Conservation (phyloP, 805 yeast genomes). For the Spathaspora hagerdaliae region DNA sequence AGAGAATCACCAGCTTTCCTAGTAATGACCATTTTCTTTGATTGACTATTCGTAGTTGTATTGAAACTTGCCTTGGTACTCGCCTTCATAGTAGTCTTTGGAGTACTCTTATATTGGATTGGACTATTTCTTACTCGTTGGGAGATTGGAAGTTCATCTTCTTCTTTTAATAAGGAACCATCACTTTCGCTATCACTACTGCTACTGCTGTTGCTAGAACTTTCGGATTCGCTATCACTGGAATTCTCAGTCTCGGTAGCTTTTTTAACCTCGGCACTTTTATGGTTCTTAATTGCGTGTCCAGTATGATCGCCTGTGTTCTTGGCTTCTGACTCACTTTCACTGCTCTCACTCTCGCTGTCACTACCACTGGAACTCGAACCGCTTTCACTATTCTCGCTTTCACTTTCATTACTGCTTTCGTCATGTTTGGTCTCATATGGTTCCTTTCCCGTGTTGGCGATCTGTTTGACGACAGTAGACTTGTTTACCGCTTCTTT, state of each 20-base stretch:
- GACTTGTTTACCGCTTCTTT: background rate
- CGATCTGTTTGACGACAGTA: background rate
- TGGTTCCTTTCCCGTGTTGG: background rate
- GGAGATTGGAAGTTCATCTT: background rate
- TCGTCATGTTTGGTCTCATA: background rate
- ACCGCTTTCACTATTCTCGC: background rate
- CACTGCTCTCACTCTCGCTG: background rate
- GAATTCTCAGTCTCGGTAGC: background rate
- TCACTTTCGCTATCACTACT: background rate
- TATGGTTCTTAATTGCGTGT: background rate
- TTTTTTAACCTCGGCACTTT: background rate
- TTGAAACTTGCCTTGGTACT: background rate
- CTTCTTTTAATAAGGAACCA: background rate
- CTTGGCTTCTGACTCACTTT: background rate
- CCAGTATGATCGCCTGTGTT: background rate
- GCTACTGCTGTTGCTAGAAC: constrained; percentile 1
- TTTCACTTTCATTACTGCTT: background rate
- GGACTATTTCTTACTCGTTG: background rate
- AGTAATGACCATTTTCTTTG: too few relatives aligned
- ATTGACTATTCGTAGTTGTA: background rate
- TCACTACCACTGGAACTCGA: too few relatives aligned
- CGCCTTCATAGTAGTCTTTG: background rate
- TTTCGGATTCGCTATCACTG: constrained; percentile 3
- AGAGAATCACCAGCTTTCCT: background rate
- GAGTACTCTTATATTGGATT: background rate